Percentiles rank a stretch among this genome's conserved stretches.
Evolutionary conservation across 345 rosid species (phyloP).

Genomic region (Eutrema japonicum): DNA sequence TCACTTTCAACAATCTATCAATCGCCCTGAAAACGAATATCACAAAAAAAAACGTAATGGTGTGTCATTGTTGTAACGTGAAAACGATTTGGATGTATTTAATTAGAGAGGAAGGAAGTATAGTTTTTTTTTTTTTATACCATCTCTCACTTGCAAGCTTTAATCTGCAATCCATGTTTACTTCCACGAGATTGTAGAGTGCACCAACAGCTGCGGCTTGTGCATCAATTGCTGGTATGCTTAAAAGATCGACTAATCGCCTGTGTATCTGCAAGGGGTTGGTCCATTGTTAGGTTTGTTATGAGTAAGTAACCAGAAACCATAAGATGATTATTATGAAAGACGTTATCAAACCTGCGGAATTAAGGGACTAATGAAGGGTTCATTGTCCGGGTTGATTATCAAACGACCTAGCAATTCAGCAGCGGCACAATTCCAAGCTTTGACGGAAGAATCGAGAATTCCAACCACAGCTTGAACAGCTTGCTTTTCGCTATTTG

Average conservation of each 20-base stretch:
- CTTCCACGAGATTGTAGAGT: constrained; percentile 90
- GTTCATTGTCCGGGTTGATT: constrained; percentile 95
- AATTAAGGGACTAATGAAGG: constrained; percentile 84
- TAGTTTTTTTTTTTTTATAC: constrained; percentile 42
- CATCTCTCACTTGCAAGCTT: constrained; percentile 98
- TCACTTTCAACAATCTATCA: constrained; percentile 88
- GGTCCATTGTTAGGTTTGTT: constrained; percentile 1
- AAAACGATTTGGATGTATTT: not conserved
- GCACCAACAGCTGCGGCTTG: constrained; percentile 99
- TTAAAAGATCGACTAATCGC: constrained; percentile 87
- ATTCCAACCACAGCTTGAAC: constrained; percentile 91
- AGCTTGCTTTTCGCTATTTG: constrained; percentile 82
- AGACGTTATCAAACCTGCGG: constrained; percentile 62
- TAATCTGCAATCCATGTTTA: constrained; percentile 94
- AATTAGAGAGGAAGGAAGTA: not conserved
- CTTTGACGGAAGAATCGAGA: constrained; percentile 71
- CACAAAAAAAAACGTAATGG: not conserved
- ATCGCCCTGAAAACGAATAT: constrained; percentile 67
- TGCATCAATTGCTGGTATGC: constrained; percentile 75
- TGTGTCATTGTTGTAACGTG: not conserved
- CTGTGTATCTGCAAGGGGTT: constrained; percentile 72
- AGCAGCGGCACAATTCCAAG: constrained; percentile 99
- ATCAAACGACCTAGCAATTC: constrained; percentile 92
- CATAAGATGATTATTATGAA: not conserved
- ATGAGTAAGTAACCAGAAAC: constrained; percentile 17